These are phyloP conservation scores for Tripterygium wilfordii DNA, from an alignment of 177 flowering plant species.

Conservation along the genomic window DNA sequence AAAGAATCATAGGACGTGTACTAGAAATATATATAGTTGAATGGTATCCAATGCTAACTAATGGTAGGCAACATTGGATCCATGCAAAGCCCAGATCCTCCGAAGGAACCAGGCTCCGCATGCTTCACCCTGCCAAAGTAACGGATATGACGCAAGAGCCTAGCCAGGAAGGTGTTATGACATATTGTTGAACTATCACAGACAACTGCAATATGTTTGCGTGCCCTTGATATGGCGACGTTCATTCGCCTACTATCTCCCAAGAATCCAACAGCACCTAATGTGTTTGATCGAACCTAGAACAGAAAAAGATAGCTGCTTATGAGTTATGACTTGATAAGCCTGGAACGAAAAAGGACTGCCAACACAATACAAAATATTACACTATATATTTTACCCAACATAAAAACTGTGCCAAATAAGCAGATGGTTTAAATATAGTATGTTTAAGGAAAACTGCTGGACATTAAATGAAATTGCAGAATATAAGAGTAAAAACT, in stretches of 20 bases:
- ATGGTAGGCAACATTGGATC: constrained; percentile 79
- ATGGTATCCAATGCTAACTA: constrained; percentile 25
- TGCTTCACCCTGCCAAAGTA: constrained; percentile 79
- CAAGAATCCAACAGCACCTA: constrained; percentile 95
- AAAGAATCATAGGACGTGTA: too few relatives aligned
- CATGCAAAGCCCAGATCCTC: constrained; percentile 74
- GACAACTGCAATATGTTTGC: constrained; percentile 81
- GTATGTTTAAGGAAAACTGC: too few relatives aligned
- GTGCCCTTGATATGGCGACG: constrained; percentile 91
- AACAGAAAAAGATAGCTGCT: constrained; percentile 5
- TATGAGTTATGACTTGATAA: too few relatives aligned
- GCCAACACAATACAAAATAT: too few relatives aligned
- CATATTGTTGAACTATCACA: constrained; percentile 96
- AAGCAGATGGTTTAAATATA: too few relatives aligned
- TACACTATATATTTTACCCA: too few relatives aligned
- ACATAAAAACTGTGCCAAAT: too few relatives aligned
- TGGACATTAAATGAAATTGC: too few relatives aligned
- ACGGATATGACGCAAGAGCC: constrained; percentile 88
- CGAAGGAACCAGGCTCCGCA: constrained; percentile 65
- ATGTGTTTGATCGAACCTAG: constrained; percentile 86
- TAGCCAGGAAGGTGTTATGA: constrained; percentile 87
- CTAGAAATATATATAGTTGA: too few relatives aligned
- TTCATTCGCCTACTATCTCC: constrained; percentile 94
- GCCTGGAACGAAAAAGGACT: too few relatives aligned
- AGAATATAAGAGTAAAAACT: too few relatives aligned